Conservation (phyloP, 352 stramenopile genomes). For the Phytophthora agathidicida region DNA sequence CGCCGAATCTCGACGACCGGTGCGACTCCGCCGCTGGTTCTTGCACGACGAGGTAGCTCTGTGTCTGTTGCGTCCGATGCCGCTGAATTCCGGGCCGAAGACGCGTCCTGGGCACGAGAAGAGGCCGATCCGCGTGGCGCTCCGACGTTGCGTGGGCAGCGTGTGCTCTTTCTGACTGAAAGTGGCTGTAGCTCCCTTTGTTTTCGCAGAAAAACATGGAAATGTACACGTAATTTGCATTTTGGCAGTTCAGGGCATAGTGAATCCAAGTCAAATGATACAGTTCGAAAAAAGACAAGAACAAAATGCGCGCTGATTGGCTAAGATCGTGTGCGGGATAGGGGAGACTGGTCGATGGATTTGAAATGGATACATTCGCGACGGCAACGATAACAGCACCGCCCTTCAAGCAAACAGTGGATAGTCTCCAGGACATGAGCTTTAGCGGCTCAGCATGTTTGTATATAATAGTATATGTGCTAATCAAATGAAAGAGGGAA, state of each 20-base stretch:
- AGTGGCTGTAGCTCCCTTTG: conserved; percentile 20
- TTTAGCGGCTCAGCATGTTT: too few species aligned
- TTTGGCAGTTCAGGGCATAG: conserved; percentile 11
- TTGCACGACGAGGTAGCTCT: conserved; percentile 19
- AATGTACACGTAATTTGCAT: conserved; percentile 2
- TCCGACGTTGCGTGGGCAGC: conserved; percentile 5
- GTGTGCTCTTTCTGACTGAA: conserved; percentile 20
- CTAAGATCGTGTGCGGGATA: conserved; percentile 16
- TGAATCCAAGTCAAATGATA: conserved; percentile 9
- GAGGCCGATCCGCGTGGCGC: neutral
- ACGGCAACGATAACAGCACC: neutral
- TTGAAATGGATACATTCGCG: conserved; percentile 2
- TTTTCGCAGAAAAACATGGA: conserved; percentile 24
- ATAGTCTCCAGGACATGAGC: too few species aligned
- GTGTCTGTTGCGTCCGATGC: conserved; percentile 5
- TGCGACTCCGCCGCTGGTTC: conserved; percentile 15
- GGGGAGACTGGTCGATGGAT: conserved; percentile 2
- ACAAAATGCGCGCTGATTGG: conserved; percentile 20
- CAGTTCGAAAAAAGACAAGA: neutral
- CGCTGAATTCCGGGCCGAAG: neutral
- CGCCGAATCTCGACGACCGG: conserved; percentile 30
- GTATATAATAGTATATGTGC: too few species aligned
- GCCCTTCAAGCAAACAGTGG: too few species aligned
- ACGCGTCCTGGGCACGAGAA: neutral
- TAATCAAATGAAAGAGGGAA: neutral